Evolutionary conservation across 2,329 filamentous ascomycete species (phyloP).

Genomic region (Waltergamsia citrina): DNA sequence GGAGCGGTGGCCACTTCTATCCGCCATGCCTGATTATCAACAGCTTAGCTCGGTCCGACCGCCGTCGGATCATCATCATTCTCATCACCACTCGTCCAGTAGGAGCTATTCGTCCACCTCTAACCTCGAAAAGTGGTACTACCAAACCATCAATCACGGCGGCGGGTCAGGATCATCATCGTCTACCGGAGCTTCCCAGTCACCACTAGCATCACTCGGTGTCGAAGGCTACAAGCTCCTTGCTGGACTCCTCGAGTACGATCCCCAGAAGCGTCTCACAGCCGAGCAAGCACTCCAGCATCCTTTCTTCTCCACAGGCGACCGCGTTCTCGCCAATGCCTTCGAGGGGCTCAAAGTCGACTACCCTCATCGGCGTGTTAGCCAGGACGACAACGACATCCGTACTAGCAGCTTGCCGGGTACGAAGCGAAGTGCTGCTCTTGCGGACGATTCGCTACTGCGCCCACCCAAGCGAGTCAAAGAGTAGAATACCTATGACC

Average conservation of each 20-base stretch:
- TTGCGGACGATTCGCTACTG: slow-evolving; percentile 59
- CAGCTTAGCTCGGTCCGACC: slow-evolving; percentile 53
- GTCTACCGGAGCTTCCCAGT: slow-evolving; percentile 8
- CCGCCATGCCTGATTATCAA: slow-evolving; percentile 77
- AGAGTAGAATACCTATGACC: too few species aligned
- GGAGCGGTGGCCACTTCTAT: slow-evolving; percentile 77
- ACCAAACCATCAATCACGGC: slow-evolving; percentile 55
- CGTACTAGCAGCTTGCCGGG: slow-evolving; percentile 81
- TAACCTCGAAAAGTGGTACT: slow-evolving; percentile 72
- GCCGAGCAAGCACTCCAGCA: slow-evolving; percentile 85
- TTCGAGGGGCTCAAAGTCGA: slow-evolving; percentile 84
- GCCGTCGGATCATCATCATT: slow-evolving; percentile 34
- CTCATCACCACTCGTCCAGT: slow-evolving; percentile 31
- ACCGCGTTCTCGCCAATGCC: slow-evolving; percentile 69
- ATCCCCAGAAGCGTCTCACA: slow-evolving; percentile 79
- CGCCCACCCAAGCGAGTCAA: slow-evolving; percentile 54
- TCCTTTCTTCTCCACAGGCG: slow-evolving; percentile 73
- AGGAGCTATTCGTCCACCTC: slow-evolving; percentile 23
- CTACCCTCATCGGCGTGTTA: slow-evolving; percentile 85
- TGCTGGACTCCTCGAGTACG: slow-evolving; percentile 79
- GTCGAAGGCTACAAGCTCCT: slow-evolving; percentile 76
- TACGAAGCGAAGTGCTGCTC: slow-evolving; percentile 75
- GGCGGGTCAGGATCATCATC: slow-evolving; percentile 30
- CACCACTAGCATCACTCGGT: slow-evolving; percentile 51
- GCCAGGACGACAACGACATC: slow-evolving; percentile 93